Percentiles rank a stretch among this genome's conserved stretches.
Conservation (phyloP, 1,284 basidiomycete genomes). For the Ustilago bromivora region DNA sequence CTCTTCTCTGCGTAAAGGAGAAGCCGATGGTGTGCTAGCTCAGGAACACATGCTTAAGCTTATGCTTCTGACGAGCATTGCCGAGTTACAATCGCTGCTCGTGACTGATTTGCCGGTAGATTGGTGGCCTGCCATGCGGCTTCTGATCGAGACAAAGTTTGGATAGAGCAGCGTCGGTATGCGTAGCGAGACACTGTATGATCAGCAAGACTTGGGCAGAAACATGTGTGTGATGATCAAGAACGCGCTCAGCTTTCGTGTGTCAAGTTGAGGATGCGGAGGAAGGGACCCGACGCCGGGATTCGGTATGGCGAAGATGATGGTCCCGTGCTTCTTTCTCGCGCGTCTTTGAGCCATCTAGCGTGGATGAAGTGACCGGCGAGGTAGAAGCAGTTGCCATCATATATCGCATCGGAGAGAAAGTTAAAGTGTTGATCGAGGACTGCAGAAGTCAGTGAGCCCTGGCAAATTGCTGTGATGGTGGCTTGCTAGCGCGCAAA, state of each 20-base stretch:
- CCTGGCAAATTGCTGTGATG: not conserved
- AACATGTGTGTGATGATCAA: too few species aligned
- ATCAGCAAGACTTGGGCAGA: not conserved
- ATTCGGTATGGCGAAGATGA: not conserved
- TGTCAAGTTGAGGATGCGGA: too few species aligned
- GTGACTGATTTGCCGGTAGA: not conserved
- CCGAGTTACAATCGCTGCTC: not conserved
- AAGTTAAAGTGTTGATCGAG: not conserved
- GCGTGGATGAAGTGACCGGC: not conserved
- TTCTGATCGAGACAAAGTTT: not conserved
- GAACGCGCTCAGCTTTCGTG: too few species aligned
- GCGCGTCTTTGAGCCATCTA: not conserved
- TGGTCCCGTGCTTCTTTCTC: not conserved
- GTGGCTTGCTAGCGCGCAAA: conserved; percentile 2
- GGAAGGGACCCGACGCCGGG: too few species aligned
- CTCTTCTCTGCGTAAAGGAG: not conserved
- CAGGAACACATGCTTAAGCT: not conserved
- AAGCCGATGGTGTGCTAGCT: conserved; percentile 1
- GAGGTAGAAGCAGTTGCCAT: not conserved
- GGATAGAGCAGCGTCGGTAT: not conserved
- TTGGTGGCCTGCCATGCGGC: not conserved
- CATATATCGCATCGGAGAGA: not conserved
- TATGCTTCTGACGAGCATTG: not conserved
- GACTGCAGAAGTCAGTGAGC: not conserved
- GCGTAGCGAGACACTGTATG: not conserved